Base-by-base conservation (phyloP, 306 rosid species). In the Ziziphus jujuba region DNA sequence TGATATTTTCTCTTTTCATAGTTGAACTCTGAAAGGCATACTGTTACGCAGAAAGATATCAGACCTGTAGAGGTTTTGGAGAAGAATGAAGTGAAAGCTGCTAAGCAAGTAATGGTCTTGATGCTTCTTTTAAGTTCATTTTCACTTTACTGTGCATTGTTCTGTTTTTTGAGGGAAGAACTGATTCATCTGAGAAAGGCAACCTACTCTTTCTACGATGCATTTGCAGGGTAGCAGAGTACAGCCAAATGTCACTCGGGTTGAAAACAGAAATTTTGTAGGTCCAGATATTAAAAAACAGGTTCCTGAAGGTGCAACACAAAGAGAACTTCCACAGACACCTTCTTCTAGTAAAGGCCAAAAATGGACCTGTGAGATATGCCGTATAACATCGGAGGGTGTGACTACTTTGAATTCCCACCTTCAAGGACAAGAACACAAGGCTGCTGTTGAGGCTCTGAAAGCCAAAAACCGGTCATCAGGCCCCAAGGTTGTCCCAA, bases 341-440 rank as follows among this genome's bases (percentile, higher is more conserved):
- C 70, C 75, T 16, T 50, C 22, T 14, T 64, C 76, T 16, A 57
- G 57, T 65, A 56, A 70, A 20, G 71, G 82, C 28, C 85, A 67
- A 58, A 84, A 80, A 70, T 84, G 87, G 89, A 67, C 66, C 33
- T 82, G 85, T 38, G 79, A 79, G 36, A 56, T 84, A 28, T 84
- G 85, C 72, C 74, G 63, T 34, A 51, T 87, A 62, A 84, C 51
- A 44, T 38, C 58, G 12, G 0, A 17, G 0, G 3, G 70, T 0
- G 76, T 64, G 69, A 20, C 0, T 1, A 54, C 0, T 35, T 72
- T 81, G 66, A 56, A 44, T 38, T 1, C 0, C 3, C 87, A 84
- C 69, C 23, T 79, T 3, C 7, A 14, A 1, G 89, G 87, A 15
- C 71, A 0, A 50, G 65, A 49, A 55, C 92, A 87, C 62, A 56